phyloP scores from a whole-genome alignment of 768 basidiomycete species.

The Amanita inopinata region DNA sequence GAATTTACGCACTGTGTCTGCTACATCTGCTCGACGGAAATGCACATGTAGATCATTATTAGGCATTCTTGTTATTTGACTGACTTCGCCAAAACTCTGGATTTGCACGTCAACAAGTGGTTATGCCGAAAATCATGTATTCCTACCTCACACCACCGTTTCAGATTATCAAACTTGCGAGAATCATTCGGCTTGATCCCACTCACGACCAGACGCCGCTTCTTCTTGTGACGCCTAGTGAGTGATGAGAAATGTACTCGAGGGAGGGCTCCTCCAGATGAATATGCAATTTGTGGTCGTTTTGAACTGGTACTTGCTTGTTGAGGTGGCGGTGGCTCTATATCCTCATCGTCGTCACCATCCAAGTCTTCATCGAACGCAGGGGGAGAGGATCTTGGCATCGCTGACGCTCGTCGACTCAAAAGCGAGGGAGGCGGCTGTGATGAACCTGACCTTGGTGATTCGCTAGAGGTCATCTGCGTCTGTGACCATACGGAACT shows the following conservation, averaged over 20 bases:
- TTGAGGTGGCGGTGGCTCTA: conserved; percentile 9
- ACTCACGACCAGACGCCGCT: conserved; percentile 60
- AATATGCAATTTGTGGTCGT: conserved; percentile 28
- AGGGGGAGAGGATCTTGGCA: conserved; percentile 20
- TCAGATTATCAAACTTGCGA: conserved; percentile 55
- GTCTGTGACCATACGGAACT: conserved; percentile 22
- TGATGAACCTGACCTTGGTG: conserved; percentile 6
- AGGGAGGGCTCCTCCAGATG: conserved; percentile 22
- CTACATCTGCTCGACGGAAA: conserved; percentile 67
- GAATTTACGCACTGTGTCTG: conserved; percentile 54
- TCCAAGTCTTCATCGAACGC: conserved; percentile 13
- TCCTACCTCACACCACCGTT: conserved; percentile 68
- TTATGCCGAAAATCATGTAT: conserved; percentile 1
- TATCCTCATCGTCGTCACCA: conserved; percentile 20
- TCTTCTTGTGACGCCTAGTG: conserved; percentile 38
- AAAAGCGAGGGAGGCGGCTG: conserved; percentile 1
- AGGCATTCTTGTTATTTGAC: conserved; percentile 60
- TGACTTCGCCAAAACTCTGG: conserved; percentile 69
- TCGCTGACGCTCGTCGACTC: conserved; percentile 22
- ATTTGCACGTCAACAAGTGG: neutral
- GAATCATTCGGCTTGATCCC: conserved; percentile 55
- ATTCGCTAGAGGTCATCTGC: conserved; percentile 13
- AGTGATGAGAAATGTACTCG: conserved; percentile 30
- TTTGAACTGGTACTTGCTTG: conserved; percentile 10
- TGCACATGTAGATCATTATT: conserved; percentile 74